Conservation (phyloP, 2,329 filamentous ascomycete species). For the Penicillium sclerotigenum region DNA sequence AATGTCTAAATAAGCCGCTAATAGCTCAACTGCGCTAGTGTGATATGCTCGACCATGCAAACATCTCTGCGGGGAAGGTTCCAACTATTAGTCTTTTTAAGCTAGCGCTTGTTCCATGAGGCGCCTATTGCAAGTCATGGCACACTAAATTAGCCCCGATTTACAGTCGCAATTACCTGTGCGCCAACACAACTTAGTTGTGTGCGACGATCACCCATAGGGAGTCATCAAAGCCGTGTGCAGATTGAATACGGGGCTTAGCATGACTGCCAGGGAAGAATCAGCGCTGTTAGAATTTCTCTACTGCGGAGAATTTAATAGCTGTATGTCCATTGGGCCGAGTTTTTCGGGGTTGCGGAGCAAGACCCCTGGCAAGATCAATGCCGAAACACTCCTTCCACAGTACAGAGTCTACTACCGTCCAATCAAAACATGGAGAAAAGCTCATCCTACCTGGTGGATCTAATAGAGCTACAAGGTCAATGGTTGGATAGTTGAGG, state of each 20-base stretch:
- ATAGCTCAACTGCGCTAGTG: not conserved
- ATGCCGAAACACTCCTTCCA: not conserved
- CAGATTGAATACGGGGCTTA: not conserved
- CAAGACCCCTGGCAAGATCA: not conserved
- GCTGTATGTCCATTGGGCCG: too few relatives aligned
- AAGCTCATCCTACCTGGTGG: not conserved
- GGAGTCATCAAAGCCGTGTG: not conserved
- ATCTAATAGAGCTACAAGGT: not conserved
- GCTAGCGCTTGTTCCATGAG: not conserved
- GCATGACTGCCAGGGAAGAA: not conserved
- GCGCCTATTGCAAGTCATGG: not conserved
- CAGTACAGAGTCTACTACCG: not conserved
- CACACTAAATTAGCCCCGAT: too few relatives aligned
- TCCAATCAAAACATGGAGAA: not conserved
- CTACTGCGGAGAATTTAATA: not conserved
- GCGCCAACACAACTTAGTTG: not conserved
- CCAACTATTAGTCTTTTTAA: not conserved
- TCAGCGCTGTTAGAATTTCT: too few relatives aligned
- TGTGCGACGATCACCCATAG: not conserved
- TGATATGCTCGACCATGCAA: not conserved
- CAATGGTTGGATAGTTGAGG: not conserved
- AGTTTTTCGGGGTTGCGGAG: not conserved
- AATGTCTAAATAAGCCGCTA: too few relatives aligned
- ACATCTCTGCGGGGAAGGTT: not conserved
- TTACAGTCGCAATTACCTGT: not conserved